Conservation (phyloP, 2,329 filamentous ascomycete genomes). For the Penicillium sp. region DNA sequence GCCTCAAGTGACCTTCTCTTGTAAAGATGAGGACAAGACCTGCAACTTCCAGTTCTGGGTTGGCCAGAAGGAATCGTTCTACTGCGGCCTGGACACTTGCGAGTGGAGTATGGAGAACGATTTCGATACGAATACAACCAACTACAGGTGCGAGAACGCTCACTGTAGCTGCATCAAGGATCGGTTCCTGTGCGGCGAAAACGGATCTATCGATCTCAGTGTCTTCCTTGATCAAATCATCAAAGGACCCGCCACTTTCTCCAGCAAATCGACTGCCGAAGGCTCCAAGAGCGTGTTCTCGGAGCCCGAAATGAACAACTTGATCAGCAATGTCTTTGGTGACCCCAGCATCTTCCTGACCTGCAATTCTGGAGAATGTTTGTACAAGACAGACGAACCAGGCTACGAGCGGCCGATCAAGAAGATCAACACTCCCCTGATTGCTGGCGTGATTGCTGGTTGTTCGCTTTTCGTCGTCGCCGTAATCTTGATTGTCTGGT, state of each 20-base stretch:
- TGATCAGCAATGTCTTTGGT: conserved; percentile 87
- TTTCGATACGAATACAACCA: conserved; percentile 74
- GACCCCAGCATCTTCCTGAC: conserved; percentile 83
- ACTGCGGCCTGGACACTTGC: conserved; percentile 85
- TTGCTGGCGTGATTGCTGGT: conserved; percentile 87
- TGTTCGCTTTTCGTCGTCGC: conserved; percentile 86
- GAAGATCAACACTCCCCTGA: conserved; percentile 94
- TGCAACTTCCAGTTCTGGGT: conserved; percentile 99
- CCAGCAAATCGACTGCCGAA: conserved; percentile 62
- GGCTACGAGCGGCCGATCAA: conserved; percentile 88
- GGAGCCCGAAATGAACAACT: conserved; percentile 87
- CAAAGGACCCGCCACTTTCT: conserved; percentile 83
- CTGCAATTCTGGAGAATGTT: conserved; percentile 85
- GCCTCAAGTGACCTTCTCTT: conserved; percentile 93
- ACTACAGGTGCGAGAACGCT: conserved; percentile 82
- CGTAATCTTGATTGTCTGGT: conserved; percentile 82
- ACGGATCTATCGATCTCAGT: conserved; percentile 85
- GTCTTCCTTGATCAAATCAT: conserved; percentile 85
- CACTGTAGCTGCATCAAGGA: conserved; percentile 85
- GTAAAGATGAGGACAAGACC: conserved; percentile 69
- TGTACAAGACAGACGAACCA: conserved; percentile 89
- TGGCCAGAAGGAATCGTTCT: conserved; percentile 91
- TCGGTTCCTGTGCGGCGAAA: conserved; percentile 90
- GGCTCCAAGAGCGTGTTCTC: conserved; percentile 73
- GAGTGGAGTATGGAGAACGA: conserved; percentile 69